Conservation (phyloP, 345 rosid genomes). For the Syzygium grande region DNA sequence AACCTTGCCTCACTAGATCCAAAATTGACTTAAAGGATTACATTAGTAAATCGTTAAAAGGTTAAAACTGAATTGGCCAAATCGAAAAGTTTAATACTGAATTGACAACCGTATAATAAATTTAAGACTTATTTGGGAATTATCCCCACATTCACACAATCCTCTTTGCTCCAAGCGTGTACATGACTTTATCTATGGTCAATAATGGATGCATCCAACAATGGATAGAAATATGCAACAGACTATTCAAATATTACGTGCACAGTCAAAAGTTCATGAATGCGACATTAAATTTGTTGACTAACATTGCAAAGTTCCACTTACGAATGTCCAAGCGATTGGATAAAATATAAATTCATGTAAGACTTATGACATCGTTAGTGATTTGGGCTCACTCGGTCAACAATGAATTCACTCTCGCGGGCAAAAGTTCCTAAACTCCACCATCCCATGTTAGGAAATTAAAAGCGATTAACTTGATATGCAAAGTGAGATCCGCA, state of each 20-base stretch:
- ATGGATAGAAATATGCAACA: neutral
- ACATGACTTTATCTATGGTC: neutral
- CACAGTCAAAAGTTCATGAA: neutral
- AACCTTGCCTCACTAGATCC: no score
- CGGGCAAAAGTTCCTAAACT: neutral
- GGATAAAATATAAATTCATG: neutral
- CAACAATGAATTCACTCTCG: neutral
- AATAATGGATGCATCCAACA: neutral
- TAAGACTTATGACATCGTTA: neutral
- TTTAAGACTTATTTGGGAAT: rapidly evolving
- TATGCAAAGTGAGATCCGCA: neutral
- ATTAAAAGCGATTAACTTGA: neutral
- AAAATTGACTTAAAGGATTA: neutral
- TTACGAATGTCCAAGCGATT: neutral
- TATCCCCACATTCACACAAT: rapidly evolving
- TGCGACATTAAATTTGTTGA: neutral
- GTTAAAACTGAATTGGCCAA: rapidly evolving
- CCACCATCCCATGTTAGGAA: neutral
- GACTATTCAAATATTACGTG: neutral
- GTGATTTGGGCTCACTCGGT: neutral
- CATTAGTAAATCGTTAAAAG: neutral
- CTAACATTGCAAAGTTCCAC: neutral
- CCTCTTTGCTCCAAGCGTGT: neutral
- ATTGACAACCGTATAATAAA: rapidly evolving
- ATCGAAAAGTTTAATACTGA: rapidly evolving